Conservation (phyloP, 495 filamentous ascomycete species). For the Aspergillus ellipticus region DNA sequence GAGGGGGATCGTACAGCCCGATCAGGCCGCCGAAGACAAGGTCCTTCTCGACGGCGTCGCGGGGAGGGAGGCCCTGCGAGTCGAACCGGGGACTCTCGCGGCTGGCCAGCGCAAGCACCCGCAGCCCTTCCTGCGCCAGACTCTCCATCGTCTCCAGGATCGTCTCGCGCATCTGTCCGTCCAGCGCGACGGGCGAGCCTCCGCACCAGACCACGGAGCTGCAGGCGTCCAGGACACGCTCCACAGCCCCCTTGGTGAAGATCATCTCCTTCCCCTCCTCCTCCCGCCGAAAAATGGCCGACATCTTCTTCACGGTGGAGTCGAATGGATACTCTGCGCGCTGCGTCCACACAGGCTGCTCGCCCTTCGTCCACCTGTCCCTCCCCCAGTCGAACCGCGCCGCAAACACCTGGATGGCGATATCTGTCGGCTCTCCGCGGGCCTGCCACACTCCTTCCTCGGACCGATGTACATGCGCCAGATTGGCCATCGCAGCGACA, state of each 20-base stretch:
- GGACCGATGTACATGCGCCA: constrained; percentile 53
- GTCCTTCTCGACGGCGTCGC: constrained; percentile 55
- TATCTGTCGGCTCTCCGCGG: constrained; percentile 65
- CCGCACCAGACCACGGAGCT: constrained; percentile 43
- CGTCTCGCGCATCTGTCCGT: constrained; percentile 38
- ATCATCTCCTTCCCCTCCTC: constrained; percentile 32
- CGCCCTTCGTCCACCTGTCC: constrained; percentile 45
- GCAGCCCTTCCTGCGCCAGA: constrained; percentile 60
- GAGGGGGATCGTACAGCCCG: constrained; percentile 71
- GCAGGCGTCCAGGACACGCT: constrained; percentile 72
- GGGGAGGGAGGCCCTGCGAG: constrained; percentile 35
- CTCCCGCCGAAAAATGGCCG: constrained; percentile 52
- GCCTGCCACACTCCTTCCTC: constrained; percentile 54
- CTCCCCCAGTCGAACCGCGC: constrained; percentile 59
- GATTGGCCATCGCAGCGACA: constrained; percentile 61
- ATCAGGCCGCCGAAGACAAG: constrained; percentile 64
- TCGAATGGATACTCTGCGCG: constrained; percentile 65
- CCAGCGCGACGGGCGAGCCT: constrained; percentile 35
- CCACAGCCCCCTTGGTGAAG: constrained; percentile 80
- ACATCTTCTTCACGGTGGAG: constrained; percentile 67
- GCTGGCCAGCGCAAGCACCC: constrained; percentile 60
- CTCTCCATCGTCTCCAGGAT: constrained; percentile 64
- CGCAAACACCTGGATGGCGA: constrained; percentile 67
- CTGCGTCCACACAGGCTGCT: constrained; percentile 53
- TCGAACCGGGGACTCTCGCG: constrained; percentile 31